Evolutionary conservation across 2,329 filamentous ascomycete genomes (phyloP).

Genomic region (Exserohilum rostratum): DNA sequence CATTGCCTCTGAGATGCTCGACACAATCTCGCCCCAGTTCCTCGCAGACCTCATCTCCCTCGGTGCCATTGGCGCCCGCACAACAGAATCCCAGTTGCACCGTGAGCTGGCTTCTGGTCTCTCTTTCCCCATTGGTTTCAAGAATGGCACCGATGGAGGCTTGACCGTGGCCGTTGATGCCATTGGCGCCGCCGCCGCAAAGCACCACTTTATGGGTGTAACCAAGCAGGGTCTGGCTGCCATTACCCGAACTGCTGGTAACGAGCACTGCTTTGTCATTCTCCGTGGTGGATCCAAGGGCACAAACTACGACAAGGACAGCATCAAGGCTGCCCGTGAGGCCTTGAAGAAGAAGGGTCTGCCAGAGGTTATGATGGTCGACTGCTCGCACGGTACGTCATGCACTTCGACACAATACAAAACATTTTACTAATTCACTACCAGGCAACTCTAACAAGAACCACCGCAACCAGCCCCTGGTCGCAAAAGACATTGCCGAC

Average conservation of each 20-base stretch:
- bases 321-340: constrained; percentile 78
- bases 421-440: neutral
- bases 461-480: constrained; percentile 95
- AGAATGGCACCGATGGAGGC: constrained; percentile 97
- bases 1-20: constrained; percentile 97
- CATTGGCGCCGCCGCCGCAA: constrained; percentile 79
- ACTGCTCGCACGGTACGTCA: constrained; percentile 87
- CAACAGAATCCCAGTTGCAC: constrained; percentile 95
- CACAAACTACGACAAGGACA: constrained; percentile 90
- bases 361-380: constrained; percentile 91
- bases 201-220: constrained; percentile 97
- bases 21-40: constrained; percentile 98
- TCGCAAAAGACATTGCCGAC: constrained; percentile 79
- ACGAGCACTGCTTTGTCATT: constrained; percentile 97
- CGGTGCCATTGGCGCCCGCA: constrained; percentile 92
- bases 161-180: constrained; percentile 92
- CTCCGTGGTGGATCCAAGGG: constrained; percentile 89
- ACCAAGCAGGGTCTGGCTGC: constrained; percentile 96
- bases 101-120: constrained; percentile 93
- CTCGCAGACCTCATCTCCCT: constrained; percentile 94
- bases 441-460: constrained; percentile 95
- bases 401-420: neutral
- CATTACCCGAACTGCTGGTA: constrained; percentile 90
- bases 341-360: constrained; percentile 81
- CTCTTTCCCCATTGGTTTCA: constrained; percentile 98